A percentile compares a stretch with the other conserved stretches of the same genome.
These are phyloP conservation scores for Platanthera zijinensis DNA, from an alignment of 106 monocot species.

Conservation along the genomic window DNA sequence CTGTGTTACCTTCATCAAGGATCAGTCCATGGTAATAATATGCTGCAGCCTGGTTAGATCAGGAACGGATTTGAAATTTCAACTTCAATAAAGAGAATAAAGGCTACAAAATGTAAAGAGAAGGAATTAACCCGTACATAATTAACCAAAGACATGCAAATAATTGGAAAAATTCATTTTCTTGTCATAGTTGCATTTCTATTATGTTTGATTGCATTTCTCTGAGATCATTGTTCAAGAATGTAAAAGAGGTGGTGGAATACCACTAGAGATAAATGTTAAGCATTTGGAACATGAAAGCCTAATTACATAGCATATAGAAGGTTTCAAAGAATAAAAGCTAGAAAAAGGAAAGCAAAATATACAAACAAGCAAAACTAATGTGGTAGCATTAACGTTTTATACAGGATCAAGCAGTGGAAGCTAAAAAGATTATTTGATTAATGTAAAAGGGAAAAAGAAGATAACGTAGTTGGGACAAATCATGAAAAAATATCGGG, in stretches of 20 bases:
- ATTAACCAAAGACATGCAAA: background rate
- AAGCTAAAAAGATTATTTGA: background rate
- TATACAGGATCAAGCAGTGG: background rate
- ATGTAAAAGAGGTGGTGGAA: background rate
- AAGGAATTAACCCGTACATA: background rate
- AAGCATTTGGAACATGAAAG: background rate
- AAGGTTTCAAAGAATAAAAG: background rate
- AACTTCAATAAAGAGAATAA: background rate
- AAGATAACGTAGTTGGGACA: too few species aligned
- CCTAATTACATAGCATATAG: background rate
- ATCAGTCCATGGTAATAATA: conserved; percentile 87
- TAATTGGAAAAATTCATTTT: background rate
- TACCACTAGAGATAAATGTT: background rate
- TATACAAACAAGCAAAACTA: background rate
- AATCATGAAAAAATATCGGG: too few species aligned
- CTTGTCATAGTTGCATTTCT: background rate
- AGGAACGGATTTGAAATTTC: background rate
- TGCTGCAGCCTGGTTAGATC: conserved; percentile 50
- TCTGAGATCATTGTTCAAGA: background rate
- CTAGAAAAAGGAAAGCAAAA: background rate
- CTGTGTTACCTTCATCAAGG: conserved; percentile 76
- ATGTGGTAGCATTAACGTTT: background rate
- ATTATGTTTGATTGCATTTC: background rate
- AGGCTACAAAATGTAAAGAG: background rate
- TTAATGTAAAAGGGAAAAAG: background rate